These are phyloP conservation scores for Globisporangium paddicum DNA, from an alignment of 352 stramenopile genomes.

Conservation along the genomic window DNA sequence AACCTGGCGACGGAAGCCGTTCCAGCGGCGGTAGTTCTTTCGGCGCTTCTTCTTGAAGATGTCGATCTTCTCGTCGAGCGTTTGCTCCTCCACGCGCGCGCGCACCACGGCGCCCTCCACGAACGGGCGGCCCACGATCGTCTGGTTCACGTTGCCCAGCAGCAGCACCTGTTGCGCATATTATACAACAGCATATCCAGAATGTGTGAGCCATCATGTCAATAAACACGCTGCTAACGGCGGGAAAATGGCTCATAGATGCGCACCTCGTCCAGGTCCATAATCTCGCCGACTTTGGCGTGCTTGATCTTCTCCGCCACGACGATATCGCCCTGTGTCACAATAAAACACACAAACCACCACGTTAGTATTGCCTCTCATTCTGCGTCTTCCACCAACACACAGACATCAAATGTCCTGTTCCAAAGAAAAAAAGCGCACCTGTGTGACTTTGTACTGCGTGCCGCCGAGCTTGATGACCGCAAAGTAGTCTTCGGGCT, in stretches of 20 bases:
- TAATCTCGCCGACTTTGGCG: constrained; percentile 81
- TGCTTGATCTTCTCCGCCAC: constrained; percentile 83
- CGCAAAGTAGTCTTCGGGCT: constrained; percentile 75
- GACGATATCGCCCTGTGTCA: constrained; percentile 65
- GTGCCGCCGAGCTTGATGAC: constrained; percentile 81
- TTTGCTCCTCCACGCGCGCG: constrained; percentile 84
- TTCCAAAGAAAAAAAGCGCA: no score
- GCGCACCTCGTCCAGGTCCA: constrained; percentile 70
- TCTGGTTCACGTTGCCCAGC: constrained; percentile 81
- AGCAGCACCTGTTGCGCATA: constrained; percentile 55
- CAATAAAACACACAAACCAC: constrained; percentile 4
- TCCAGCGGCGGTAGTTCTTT: constrained; percentile 89
- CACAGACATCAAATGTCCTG: no score
- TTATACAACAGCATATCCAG: constrained; percentile 1
- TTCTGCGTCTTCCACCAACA: no score
- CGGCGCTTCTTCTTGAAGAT: constrained; percentile 90
- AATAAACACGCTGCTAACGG: background rate
- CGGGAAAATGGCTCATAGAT: background rate
- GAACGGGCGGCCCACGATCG: constrained; percentile 69
- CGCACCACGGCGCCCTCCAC: constrained; percentile 69
- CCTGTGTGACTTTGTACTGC: constrained; percentile 86
- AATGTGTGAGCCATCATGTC: background rate
- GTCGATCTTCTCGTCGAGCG: constrained; percentile 84
- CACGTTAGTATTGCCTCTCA: background rate
- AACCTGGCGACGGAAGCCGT: constrained; percentile 82